Percentiles rank a stretch among this genome's conserved stretches.
Evolutionary conservation across 139 green algal species (phyloP).

Genomic region (Tetradesmus lagerheimii): DNA sequence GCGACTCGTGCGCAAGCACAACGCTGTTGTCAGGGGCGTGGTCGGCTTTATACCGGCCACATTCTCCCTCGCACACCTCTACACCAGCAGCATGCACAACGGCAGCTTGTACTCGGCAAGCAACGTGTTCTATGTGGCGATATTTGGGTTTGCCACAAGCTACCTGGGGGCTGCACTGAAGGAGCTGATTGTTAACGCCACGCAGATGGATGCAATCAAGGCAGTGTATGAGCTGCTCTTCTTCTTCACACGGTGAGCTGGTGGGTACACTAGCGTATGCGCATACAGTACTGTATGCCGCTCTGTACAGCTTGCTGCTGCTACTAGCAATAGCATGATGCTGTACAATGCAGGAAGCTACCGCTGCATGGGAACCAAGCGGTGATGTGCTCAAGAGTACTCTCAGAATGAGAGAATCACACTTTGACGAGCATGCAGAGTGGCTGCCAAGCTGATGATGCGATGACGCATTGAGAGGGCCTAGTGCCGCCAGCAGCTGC

Average conservation of each 20-base stretch:
- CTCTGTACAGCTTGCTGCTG: no score
- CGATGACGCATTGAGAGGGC: no score
- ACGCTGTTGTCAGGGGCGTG: not conserved
- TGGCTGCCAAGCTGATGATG: no score
- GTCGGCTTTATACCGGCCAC: conserved; percentile 11
- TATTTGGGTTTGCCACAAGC: conserved; percentile 23
- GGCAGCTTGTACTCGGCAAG: conserved; percentile 19
- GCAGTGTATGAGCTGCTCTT: conserved; percentile 19
- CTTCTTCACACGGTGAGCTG: not conserved
- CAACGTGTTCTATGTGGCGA: not conserved
- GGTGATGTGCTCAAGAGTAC: no score
- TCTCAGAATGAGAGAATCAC: no score
- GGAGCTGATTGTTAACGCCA: not conserved
- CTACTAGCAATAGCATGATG: no score
- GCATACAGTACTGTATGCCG: no score
- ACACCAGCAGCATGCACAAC: conserved; percentile 37
- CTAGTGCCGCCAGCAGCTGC: no score
- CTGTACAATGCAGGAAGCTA: no score
- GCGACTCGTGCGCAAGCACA: not conserved
- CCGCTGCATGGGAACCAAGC: no score
- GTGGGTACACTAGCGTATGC: not conserved
- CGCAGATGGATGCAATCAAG: conserved; percentile 14
- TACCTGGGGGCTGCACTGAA: not conserved
- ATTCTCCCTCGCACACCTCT: conserved; percentile 16
- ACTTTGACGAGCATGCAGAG: no score